Percentiles rank a stretch among this genome's conserved stretches.
phyloP scores from a whole-genome alignment of 306 rosid genomes.

The Rubus parviflorus region DNA sequence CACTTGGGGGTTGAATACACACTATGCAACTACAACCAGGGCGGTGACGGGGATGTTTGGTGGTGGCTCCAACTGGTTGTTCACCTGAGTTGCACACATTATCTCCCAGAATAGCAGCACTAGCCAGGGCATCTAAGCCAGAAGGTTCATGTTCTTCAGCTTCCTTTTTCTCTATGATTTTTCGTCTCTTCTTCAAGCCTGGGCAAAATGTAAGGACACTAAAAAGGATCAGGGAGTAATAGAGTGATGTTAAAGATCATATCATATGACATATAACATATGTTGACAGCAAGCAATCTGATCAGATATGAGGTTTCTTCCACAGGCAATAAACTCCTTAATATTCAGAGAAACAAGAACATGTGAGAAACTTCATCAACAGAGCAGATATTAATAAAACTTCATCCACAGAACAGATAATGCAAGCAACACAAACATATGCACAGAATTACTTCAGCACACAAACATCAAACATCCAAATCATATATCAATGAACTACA shows the following conservation, averaged over 20 bases:
- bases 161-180: conserved; percentile 42
- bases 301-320: background rate
- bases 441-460: background rate
- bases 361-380: background rate
- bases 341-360: background rate
- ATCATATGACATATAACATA: background rate
- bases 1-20: conserved; percentile 97
- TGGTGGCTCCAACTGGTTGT: conserved; percentile 67
- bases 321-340: background rate
- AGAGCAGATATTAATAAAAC: background rate
- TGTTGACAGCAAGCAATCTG: background rate
- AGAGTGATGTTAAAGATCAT: background rate
- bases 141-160: conserved; percentile 57
- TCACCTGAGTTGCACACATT: conserved; percentile 49
- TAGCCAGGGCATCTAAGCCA: conserved; percentile 91
- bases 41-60: conserved; percentile 91
- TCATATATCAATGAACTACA: background rate
- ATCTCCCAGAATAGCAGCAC: conserved; percentile 86
- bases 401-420: background rate
- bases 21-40: conserved; percentile 94
- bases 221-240: conserved; percentile 18
- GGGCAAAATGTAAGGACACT: conserved; percentile 20
- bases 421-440: conserved; percentile 5
- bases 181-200: conserved; percentile 66
- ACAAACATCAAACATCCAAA: background rate